A percentile compares a stretch with the other conserved stretches of the same genome.
Evolutionary conservation across 1,139 yeast genomes (phyloP).

Genomic region (Yamadazyma diospyri): DNA sequence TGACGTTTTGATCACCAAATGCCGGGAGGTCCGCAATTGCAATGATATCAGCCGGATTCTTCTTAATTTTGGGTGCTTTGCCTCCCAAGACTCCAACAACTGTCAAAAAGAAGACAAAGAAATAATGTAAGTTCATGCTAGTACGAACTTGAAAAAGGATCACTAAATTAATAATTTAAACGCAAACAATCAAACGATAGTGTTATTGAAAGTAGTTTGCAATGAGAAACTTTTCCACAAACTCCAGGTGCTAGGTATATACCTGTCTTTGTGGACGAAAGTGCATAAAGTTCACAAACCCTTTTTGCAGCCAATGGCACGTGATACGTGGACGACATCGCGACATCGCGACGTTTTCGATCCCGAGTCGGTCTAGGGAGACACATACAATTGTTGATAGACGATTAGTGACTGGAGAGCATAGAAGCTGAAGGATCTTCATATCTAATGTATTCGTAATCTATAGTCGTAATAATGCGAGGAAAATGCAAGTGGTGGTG

Average conservation of each 20-base stretch:
- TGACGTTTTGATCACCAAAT: constrained; percentile 35
- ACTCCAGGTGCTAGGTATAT: too few relatives aligned
- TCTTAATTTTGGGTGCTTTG: constrained; percentile 37
- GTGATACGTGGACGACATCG: too few relatives aligned
- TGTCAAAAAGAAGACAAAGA: constrained; percentile 4
- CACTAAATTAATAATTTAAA: neutral
- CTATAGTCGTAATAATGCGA: constrained; percentile 8
- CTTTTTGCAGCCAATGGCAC: constrained; percentile 6
- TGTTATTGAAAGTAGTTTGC: too few relatives aligned
- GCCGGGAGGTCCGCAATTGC: constrained; percentile 58
- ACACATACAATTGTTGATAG: too few relatives aligned
- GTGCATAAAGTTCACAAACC: constrained; percentile 1
- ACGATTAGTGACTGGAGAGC: too few relatives aligned
- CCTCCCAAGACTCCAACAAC: constrained; percentile 21
- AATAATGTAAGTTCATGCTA: constrained; percentile 1
- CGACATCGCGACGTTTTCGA: constrained; percentile 1
- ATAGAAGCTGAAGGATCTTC: too few relatives aligned
- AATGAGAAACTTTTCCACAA: too few relatives aligned
- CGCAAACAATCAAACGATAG: too few relatives aligned
- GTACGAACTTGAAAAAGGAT: neutral
- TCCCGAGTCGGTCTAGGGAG: constrained; percentile 7
- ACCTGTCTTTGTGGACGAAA: neutral
- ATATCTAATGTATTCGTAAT: constrained; percentile 7
- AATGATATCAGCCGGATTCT: constrained; percentile 44
- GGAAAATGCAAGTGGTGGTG: neutral